Conservation (phyloP, 164 flowering plant species). For the Akebia trifoliata region DNA sequence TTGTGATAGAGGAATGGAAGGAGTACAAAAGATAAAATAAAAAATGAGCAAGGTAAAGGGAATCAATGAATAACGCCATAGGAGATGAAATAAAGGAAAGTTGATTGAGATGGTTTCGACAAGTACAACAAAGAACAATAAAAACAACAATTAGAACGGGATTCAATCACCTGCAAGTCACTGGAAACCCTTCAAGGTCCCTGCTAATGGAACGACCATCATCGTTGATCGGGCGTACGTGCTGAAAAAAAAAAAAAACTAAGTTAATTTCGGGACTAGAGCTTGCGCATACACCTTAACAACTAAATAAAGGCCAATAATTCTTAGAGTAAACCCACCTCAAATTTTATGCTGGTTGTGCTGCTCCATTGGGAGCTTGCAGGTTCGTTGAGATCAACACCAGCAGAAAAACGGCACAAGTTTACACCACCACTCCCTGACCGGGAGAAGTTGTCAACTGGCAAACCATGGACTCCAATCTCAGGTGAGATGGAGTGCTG, state of each 20-base stretch:
- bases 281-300: not conserved
- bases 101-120: too few relatives aligned
- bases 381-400: slow-evolving; percentile 78
- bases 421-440: slow-evolving; percentile 84
- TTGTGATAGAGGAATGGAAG: too few relatives aligned
- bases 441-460: slow-evolving; percentile 76
- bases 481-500: slow-evolving; percentile 89
- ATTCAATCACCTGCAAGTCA: slow-evolving; percentile 78
- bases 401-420: slow-evolving; percentile 65
- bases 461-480: slow-evolving; percentile 75
- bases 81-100: too few relatives aligned
- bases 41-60: too few relatives aligned
- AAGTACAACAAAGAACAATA: not conserved
- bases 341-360: slow-evolving; percentile 77
- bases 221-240: slow-evolving; percentile 65
- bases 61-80: too few relatives aligned
- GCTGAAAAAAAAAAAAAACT: slow-evolving; percentile 35
- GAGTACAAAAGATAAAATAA: too few relatives aligned
- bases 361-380: slow-evolving; percentile 80
- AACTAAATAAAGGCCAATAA: not conserved
- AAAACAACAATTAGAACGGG: not conserved
- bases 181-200: slow-evolving; percentile 80
- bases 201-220: slow-evolving; percentile 70
- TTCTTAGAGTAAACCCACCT: slow-evolving; percentile 36
- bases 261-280: not conserved